A percentile compares a stretch with the other conserved stretches of the same genome.
phyloP scores from a whole-genome alignment of 78 protist species.

The Pigoraptor vietnamica region DNA sequence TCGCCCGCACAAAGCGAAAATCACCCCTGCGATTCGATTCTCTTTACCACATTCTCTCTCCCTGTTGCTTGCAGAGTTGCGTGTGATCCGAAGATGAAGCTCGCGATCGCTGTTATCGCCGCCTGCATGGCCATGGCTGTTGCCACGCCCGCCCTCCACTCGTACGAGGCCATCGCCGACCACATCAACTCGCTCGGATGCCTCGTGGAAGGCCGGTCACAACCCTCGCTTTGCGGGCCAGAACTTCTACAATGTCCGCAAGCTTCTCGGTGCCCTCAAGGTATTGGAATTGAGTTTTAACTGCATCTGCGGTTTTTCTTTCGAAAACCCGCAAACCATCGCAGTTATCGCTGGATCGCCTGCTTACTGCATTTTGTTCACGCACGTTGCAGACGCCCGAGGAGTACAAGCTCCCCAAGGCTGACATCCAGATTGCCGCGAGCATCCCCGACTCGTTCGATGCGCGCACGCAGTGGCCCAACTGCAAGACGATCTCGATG shows the following conservation, averaged over 20 bases:
- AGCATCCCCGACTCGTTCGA: conserved; percentile 7
- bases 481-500: background rate
- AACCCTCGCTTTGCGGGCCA: background rate
- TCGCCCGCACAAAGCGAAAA: too few relatives aligned
- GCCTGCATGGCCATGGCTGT: background rate
- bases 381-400: background rate
- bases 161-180: background rate
- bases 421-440: background rate
- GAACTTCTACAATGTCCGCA: background rate
- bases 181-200: background rate
- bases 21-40: too few relatives aligned
- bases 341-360: background rate
- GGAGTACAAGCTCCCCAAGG: background rate
- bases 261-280: background rate
- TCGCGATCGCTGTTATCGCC: background rate
- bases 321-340: background rate
- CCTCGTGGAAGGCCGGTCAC: background rate
- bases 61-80: too few relatives aligned
- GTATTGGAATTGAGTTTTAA: background rate
- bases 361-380: background rate
- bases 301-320: background rate
- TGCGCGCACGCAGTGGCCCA: conserved; percentile 10
- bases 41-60: too few relatives aligned
- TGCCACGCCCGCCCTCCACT: background rate
- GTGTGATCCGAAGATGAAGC: background rate